A percentile compares a stretch with the other conserved stretches of the same genome.
Conservation (phyloP, 768 basidiomycete species). For the Termitomyces heimii region DNA sequence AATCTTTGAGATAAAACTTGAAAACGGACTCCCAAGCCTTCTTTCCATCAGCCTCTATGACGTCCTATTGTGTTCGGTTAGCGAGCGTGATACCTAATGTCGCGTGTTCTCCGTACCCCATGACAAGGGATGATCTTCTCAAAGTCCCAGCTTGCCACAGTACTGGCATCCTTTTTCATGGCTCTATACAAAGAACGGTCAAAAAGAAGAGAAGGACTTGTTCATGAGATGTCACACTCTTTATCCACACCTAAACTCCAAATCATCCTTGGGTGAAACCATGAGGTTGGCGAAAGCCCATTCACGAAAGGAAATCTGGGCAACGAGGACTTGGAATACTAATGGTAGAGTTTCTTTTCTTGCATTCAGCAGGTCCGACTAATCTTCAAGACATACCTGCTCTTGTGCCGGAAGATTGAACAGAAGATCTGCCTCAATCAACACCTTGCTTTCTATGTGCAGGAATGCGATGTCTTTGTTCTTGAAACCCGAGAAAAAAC, state of each 20-base stretch:
- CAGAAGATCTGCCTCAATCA: slow-evolving; percentile 72
- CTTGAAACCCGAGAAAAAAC: slow-evolving; percentile 56
- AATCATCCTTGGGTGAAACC: slow-evolving; percentile 22
- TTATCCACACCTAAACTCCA: slow-evolving; percentile 25
- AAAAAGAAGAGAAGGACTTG: neutral
- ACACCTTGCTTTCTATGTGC: slow-evolving; percentile 56
- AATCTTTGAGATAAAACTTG: slow-evolving; percentile 15
- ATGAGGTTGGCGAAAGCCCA: slow-evolving; percentile 21
- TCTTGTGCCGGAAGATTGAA: slow-evolving; percentile 78
- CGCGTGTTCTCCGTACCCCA: slow-evolving; percentile 20
- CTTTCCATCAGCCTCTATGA: slow-evolving; percentile 52
- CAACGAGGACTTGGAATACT: slow-evolving; percentile 29
- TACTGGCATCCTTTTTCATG: slow-evolving; percentile 54
- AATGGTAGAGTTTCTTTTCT: neutral
- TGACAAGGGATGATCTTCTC: slow-evolving; percentile 66
- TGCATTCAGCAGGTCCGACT: too few species aligned
- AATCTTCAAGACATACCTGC: slow-evolving; percentile 36
- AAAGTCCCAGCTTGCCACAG: slow-evolving; percentile 63
- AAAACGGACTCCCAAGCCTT: slow-evolving; percentile 42
- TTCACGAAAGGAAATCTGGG: slow-evolving; percentile 22
- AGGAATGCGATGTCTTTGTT: slow-evolving; percentile 81
- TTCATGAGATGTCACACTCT: slow-evolving; percentile 17
- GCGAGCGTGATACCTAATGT: neutral
- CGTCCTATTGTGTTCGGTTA: slow-evolving; percentile 24
- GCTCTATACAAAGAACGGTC: slow-evolving; percentile 17